Evolutionary conservation across 306 rosid species (phyloP), one percentile per base, ranked within the genome.

Genomic region (Glycine tomentella): DNA sequence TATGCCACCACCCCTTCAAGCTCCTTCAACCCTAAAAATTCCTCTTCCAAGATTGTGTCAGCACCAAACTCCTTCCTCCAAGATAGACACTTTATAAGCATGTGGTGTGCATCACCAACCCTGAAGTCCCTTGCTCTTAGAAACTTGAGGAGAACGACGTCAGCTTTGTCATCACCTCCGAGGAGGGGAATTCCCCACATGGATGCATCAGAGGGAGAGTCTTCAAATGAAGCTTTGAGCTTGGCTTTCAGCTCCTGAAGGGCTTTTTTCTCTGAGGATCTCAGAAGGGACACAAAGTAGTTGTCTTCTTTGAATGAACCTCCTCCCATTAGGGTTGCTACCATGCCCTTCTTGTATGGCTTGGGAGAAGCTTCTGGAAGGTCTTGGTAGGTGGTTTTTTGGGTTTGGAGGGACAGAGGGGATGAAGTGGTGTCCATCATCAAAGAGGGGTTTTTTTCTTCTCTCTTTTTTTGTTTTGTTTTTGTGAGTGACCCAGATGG

Each of bases 1-100:
- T 93, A 92, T 16, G 99, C 98, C 52, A 93, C 89, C 4, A 95
- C 89, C 0, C 98, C 98, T 82, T 95, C 99, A 3, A 95, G 96
- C 76, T 95, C 99, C n/a, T 93, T 93, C 58, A 93, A 93, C 1
- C 94, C 95, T 65, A 95, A 80, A 3, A 25, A 25, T 25, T 93
- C 98, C 49, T 95, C 96, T 7, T 95, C 99, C 1, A 87, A 55
- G 3, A 95, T 80, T 31, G 20, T 74, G 8, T 92, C 98, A 1
- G 98, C 92, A 33, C 80, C 81, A 15, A 93, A 95, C 72, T 93
- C 98, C 17, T 80, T 82, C 49, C 99, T 87, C 99, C 99, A 95
- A 6, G 86, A 67, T 33, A 95, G 74, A 75, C 97, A 95, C 74
- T 93, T 93, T 0, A 45, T 48, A 1, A 95, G 64, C 99, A 95